A percentile compares a stretch with the other conserved stretches of the same genome.
Evolutionary conservation across 208 protist genomes (phyloP).

Genomic region (Porcisia hertigi): DNA sequence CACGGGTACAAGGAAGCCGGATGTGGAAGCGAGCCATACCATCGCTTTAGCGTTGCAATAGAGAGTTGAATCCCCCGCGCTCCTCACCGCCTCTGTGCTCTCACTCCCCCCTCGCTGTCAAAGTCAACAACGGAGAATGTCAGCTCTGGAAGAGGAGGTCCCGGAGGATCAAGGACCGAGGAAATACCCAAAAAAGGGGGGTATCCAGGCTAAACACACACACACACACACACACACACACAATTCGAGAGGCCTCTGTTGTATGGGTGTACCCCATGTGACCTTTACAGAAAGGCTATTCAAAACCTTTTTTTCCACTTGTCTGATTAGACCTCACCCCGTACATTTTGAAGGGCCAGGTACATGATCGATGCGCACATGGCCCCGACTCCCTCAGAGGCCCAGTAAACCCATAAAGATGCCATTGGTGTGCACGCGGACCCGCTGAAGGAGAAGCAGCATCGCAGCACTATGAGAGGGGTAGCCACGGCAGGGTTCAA

Average conservation of each 20-base stretch:
- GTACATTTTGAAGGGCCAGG: conserved; percentile 59
- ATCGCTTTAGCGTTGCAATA: neutral
- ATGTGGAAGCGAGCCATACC: neutral
- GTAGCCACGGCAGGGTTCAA: conserved; percentile 80
- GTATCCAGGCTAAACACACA: too few relatives aligned
- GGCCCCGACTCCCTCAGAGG: conserved; percentile 66
- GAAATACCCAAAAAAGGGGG: too few relatives aligned
- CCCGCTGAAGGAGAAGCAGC: conserved; percentile 54
- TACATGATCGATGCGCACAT: conserved; percentile 75
- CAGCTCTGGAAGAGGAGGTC: neutral
- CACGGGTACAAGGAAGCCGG: neutral
- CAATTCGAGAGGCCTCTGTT: neutral
- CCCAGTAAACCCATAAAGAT: conserved; percentile 72
- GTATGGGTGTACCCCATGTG: neutral
- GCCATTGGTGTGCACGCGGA: conserved; percentile 55
- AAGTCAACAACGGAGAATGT: neutral
- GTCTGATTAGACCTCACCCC: conserved; percentile 26
- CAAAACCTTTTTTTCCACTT: neutral
- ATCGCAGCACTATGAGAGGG: conserved; percentile 66
- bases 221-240: neutral
- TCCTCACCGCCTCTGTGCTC: neutral
- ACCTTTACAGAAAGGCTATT: neutral
- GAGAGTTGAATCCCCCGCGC: neutral
- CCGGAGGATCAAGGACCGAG: neutral
- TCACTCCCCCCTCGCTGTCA: neutral